Percentiles rank a stretch among this genome's conserved stretches.
phyloP scores from a whole-genome alignment of 2,329 filamentous ascomycete species.

The Epichloe sibirici region DNA sequence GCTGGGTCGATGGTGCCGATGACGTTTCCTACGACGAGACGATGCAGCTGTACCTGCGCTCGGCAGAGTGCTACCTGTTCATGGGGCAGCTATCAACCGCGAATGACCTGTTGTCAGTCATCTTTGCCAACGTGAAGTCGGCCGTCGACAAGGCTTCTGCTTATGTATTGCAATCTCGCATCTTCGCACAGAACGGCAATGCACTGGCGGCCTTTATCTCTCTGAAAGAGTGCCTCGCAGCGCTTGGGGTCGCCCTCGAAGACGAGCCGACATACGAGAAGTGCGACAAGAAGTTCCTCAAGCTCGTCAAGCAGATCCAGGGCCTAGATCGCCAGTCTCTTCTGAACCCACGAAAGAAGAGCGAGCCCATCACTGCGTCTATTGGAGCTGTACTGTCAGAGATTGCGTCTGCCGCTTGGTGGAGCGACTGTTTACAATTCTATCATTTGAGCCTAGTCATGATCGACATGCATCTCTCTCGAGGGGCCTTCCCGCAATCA shows the following conservation, averaged over 20 bases:
- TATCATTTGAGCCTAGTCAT: conserved; percentile 59
- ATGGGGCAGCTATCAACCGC: conserved; percentile 61
- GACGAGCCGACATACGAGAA: conserved; percentile 58
- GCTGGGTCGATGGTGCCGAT: conserved; percentile 57
- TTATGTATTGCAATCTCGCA: conserved; percentile 70
- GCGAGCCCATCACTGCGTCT: conserved; percentile 44
- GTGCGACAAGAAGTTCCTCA: conserved; percentile 64
- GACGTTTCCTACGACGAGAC: conserved; percentile 85
- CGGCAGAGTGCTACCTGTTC: conserved; percentile 73
- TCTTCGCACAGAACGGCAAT: conserved; percentile 64
- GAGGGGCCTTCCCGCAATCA: conserved; percentile 56
- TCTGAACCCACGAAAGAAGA: conserved; percentile 28
- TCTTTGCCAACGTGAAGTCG: conserved; percentile 59
- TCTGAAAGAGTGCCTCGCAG: conserved; percentile 57
- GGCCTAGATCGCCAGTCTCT: conserved; percentile 39
- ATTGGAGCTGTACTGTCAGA: conserved; percentile 61
- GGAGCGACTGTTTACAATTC: conserved; percentile 60
- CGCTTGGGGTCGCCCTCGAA: conserved; percentile 55
- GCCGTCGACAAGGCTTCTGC: conserved; percentile 72
- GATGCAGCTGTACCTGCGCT: conserved; percentile 62
- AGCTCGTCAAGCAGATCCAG: conserved; percentile 46
- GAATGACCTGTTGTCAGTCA: conserved; percentile 51
- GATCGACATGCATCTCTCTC: conserved; percentile 50
- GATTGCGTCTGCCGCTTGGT: conserved; percentile 58
- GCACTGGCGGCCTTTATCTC: conserved; percentile 54